Conservation (phyloP, 148 eudicot genomes). For the Vaccinium myrtillus region DNA sequence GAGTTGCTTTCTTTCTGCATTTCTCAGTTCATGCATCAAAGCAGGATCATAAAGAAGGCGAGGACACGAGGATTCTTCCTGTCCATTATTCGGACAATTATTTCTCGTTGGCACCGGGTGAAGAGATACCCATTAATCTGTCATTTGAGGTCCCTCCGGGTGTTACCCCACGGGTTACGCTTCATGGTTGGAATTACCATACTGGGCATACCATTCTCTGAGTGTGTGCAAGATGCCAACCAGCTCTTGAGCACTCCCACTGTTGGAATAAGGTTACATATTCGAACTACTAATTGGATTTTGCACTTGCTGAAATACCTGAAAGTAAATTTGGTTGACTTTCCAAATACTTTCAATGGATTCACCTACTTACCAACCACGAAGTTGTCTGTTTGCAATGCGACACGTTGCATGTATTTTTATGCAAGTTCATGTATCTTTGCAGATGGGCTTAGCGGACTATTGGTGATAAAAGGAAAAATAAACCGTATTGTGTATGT, state of each 20-base stretch:
- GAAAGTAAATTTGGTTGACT: neutral
- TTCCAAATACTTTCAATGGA: neutral
- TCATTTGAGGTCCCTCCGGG: conserved; percentile 84
- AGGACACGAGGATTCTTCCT: conserved; percentile 85
- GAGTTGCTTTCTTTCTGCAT: conserved; percentile 90
- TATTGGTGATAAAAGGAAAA: neutral
- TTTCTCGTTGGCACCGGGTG: conserved; percentile 88
- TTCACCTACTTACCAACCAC: neutral
- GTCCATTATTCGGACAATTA: conserved; percentile 98
- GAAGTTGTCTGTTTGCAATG: neutral
- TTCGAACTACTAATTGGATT: neutral
- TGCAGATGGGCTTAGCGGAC: neutral
- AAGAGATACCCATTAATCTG: conserved; percentile 51
- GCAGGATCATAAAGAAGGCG: conserved; percentile 52
- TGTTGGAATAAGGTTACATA: neutral
- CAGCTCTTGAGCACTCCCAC: neutral
- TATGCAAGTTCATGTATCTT: neutral
- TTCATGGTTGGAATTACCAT: conserved; percentile 78
- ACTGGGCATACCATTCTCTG: conserved; percentile 41
- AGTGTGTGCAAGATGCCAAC: conserved; percentile 6
- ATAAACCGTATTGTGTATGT: too few relatives aligned
- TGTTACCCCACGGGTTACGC: conserved; percentile 55
- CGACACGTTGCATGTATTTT: neutral
- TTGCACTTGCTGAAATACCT: neutral
- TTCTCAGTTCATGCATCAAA: conserved; percentile 73